phyloP scores from a whole-genome alignment of 495 filamentous ascomycete species.

The Xylaria palmicola region DNA sequence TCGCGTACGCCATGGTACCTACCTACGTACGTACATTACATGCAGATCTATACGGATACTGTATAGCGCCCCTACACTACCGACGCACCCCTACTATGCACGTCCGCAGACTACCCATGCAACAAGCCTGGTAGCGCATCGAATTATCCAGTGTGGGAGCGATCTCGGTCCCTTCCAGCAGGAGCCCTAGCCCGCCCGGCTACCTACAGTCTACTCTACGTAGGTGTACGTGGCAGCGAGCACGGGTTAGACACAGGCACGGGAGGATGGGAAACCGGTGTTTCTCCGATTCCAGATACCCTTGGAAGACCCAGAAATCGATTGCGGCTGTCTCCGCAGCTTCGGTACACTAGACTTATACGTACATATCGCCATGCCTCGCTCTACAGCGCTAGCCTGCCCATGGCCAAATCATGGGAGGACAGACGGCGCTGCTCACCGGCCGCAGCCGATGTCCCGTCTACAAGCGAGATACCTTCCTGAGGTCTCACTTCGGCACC shows the following conservation, averaged over 20 bases:
- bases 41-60: neutral
- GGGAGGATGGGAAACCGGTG: conserved; percentile 27
- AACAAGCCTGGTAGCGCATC: conserved; percentile 9
- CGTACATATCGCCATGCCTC: conserved; percentile 27
- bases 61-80: neutral
- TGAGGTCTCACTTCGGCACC: neutral
- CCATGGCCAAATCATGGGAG: conserved; percentile 14
- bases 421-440: neutral
- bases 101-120: neutral
- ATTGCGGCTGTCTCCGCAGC: conserved; percentile 35
- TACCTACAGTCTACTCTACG: too few species aligned
- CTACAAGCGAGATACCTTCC: neutral
- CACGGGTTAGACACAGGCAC: too few species aligned
- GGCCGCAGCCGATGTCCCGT: neutral
- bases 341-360: neutral
- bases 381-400: conserved; percentile 23
- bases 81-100: neutral
- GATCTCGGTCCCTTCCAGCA: conserved; percentile 1
- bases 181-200: neutral
- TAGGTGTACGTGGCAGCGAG: too few species aligned
- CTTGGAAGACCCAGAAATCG: conserved; percentile 28
- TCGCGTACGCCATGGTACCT: neutral
- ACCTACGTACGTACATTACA: neutral
- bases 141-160: conserved; percentile 4
- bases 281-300: conserved; percentile 34